Percentiles rank a stretch among this genome's conserved stretches.
phyloP scores from a whole-genome alignment of 768 basidiomycete genomes.

The Brasilioporus rufonigricans region DNA sequence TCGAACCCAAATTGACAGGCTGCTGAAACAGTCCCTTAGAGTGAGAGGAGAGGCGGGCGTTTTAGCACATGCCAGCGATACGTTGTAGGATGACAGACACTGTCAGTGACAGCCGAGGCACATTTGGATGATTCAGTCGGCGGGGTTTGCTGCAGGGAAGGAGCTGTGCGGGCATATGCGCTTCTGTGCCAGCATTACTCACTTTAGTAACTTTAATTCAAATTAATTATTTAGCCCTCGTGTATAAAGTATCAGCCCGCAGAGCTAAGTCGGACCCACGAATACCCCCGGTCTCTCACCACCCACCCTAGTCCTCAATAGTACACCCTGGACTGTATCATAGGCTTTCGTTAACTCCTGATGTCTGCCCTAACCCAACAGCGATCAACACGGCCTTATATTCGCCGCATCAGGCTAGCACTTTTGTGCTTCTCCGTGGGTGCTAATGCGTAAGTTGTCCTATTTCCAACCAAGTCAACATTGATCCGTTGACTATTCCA shows the following conservation, averaged over 20 bases:
- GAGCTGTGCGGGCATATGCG: neutral
- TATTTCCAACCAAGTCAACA: neutral
- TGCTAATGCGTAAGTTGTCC: conserved; percentile 56
- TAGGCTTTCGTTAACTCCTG: neutral
- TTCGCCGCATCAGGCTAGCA: conserved; percentile 26
- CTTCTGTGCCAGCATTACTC: neutral
- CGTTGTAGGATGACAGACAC: neutral
- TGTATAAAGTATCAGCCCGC: neutral
- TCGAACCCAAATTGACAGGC: neutral
- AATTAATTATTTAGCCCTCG: neutral
- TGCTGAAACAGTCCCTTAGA: neutral
- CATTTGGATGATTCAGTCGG: neutral
- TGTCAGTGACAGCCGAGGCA: neutral
- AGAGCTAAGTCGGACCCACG: neutral
- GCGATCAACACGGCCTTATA: conserved; percentile 1
- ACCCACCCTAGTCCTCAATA: neutral
- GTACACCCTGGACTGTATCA: neutral
- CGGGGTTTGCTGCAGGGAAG: neutral
- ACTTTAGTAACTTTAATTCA: neutral
- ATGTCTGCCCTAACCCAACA: conserved; percentile 16
- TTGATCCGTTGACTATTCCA: neutral
- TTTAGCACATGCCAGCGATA: neutral
- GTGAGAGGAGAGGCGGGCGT: neutral
- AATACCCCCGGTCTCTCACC: neutral
- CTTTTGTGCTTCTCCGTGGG: conserved; percentile 53